Percentiles rank a stretch among this genome's conserved stretches.
Evolutionary conservation across 2,329 filamentous ascomycete species (phyloP).

Genomic region (Fusarium udum): DNA sequence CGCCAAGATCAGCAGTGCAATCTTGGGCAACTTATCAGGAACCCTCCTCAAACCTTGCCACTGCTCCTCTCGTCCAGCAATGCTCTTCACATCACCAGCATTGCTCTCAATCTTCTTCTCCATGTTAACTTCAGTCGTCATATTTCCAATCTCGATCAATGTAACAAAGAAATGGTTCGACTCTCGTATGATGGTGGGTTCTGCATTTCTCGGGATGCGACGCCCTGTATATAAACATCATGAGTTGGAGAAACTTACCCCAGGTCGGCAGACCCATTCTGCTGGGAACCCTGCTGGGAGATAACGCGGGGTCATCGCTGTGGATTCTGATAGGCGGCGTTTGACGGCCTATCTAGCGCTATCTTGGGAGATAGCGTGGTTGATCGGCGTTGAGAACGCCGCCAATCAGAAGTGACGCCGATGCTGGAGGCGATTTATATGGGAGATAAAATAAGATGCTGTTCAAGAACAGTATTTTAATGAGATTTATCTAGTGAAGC

Average conservation of each 20-base stretch:
- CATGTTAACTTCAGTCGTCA: background rate
- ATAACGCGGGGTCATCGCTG: slow-evolving; percentile 1
- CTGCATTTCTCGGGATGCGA: background rate
- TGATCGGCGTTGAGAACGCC: slow-evolving; percentile 5
- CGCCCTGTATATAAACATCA: background rate
- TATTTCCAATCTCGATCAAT: accelerated
- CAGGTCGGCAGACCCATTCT: background rate
- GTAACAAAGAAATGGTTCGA: accelerated
- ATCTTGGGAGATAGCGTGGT: background rate
- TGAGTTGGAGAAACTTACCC: background rate
- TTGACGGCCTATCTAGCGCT: slow-evolving; percentile 2
- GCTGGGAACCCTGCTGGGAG: background rate
- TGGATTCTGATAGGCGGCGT: background rate
- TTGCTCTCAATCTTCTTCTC: background rate
- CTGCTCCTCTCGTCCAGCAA: background rate
- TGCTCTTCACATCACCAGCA: background rate
- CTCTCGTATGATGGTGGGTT: background rate
- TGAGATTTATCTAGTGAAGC: background rate
- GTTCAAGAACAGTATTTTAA: too few species aligned
- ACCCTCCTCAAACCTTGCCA: slow-evolving; percentile 3
- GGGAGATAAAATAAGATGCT: background rate
- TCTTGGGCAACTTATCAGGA: slow-evolving; percentile 3
- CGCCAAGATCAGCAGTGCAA: background rate
- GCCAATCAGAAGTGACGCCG: background rate
- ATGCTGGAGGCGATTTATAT: background rate